Evolutionary conservation across 306 rosid genomes (phyloP).

Genomic region (Carpinus fangiana): DNA sequence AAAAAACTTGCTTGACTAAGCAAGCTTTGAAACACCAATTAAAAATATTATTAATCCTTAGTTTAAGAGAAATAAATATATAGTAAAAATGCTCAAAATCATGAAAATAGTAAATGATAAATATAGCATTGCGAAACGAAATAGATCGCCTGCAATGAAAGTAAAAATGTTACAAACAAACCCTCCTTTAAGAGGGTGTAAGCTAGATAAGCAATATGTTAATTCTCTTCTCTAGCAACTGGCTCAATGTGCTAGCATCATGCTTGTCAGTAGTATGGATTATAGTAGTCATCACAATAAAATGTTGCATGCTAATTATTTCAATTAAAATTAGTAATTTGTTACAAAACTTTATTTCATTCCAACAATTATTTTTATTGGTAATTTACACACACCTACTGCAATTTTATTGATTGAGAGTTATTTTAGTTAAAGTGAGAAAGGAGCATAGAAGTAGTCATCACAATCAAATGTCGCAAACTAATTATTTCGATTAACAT

Average conservation of each 20-base stretch:
- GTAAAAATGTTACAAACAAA: neutral
- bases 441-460: neutral
- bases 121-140: neutral
- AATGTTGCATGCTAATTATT: neutral
- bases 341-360: too few relatives aligned
- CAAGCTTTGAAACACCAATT: neutral
- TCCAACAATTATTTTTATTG: too few relatives aligned
- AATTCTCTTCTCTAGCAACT: neutral
- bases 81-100: neutral
- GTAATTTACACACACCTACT: neutral
- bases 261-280: neutral
- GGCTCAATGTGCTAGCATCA: neutral
- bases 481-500: neutral
- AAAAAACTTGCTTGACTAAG: neutral
- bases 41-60: neutral
- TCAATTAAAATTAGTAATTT: neutral
- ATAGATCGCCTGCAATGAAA: neutral
- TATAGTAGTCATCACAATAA: neutral
- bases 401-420: neutral
- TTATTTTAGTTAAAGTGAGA: neutral
- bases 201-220: conserved; percentile 1
- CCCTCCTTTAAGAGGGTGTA: neutral
- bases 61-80: neutral
- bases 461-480: neutral
- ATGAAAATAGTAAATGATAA: neutral